Evolutionary conservation across 1,284 basidiomycete genomes (phyloP).

Genomic region (Ceratobasidium sp.): DNA sequence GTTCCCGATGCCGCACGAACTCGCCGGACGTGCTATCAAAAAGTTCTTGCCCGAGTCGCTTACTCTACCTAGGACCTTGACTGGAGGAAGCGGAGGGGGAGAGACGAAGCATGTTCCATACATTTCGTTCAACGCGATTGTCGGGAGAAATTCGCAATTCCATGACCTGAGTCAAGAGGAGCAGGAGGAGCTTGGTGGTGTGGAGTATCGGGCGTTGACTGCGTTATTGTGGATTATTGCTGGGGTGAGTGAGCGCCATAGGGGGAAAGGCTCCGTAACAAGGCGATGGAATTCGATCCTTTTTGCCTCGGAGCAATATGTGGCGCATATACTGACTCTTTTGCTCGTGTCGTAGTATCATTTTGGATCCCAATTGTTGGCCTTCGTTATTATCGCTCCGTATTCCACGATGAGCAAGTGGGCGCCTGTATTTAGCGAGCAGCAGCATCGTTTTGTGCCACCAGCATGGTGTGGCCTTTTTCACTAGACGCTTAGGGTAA

Average conservation of each 20-base stretch:
- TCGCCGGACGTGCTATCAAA: slow-evolving; percentile 62
- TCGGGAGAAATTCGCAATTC: slow-evolving; percentile 89
- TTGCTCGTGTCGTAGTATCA: slow-evolving; percentile 67
- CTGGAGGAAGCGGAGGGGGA: slow-evolving; percentile 55
- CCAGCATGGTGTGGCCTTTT: slow-evolving; percentile 64
- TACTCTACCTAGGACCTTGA: slow-evolving; percentile 78
- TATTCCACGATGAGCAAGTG: slow-evolving; percentile 71
- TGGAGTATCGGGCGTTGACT: slow-evolving; percentile 91
- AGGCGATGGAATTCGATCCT: too few relatives aligned
- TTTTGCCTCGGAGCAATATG: slow-evolving; percentile 42
- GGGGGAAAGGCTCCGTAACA: too few relatives aligned
- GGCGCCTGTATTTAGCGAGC: slow-evolving; percentile 65
- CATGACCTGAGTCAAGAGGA: slow-evolving; percentile 82
- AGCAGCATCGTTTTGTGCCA: slow-evolving; percentile 63
- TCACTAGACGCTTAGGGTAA: not conserved
- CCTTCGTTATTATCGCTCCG: slow-evolving; percentile 79
- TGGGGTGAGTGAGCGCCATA: slow-evolving; percentile 56
- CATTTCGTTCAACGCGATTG: slow-evolving; percentile 84
- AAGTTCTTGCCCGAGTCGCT: slow-evolving; percentile 73
- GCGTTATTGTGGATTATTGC: slow-evolving; percentile 81
- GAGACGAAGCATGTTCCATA: slow-evolving; percentile 68
- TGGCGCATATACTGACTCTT: slow-evolving; percentile 46
- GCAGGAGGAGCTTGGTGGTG: slow-evolving; percentile 90
- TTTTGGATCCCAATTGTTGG: slow-evolving; percentile 70
- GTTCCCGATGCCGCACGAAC: slow-evolving; percentile 82